Conservation (phyloP, 176 grass and related monocot species). For the Oropetium thomaeum region DNA sequence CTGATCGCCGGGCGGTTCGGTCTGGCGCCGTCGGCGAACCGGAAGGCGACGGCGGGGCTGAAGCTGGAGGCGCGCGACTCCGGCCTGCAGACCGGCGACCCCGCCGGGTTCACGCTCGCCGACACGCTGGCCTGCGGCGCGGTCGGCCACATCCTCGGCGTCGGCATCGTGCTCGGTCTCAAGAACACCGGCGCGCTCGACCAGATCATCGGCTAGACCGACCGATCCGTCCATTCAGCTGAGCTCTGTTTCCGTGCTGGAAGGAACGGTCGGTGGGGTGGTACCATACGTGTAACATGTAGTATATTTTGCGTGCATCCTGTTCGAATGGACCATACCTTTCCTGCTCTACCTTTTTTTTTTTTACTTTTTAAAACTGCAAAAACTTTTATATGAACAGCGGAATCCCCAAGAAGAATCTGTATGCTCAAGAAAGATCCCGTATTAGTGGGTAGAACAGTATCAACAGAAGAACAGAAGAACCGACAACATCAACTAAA, state of each 20-base stretch:
- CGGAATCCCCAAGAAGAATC: no score
- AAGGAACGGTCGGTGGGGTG: neutral
- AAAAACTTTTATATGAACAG: no score
- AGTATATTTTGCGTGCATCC: neutral
- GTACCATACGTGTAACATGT: neutral
- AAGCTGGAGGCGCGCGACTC: constrained; percentile 83
- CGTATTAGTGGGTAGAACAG: no score
- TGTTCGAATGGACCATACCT: neutral
- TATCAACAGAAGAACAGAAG: no score
- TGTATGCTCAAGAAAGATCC: no score
- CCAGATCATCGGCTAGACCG: constrained; percentile 55
- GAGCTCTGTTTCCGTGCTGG: neutral
- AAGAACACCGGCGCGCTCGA: constrained; percentile 74
- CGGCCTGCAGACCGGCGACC: constrained; percentile 90
- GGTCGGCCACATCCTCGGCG: constrained; percentile 87
- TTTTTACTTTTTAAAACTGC: no score
- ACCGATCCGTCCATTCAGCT: neutral
- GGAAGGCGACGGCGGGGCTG: constrained; percentile 86
- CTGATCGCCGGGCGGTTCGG: constrained; percentile 88
- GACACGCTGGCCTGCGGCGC: constrained; percentile 86
- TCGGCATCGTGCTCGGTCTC: constrained; percentile 85
- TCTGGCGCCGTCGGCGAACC: constrained; percentile 92
- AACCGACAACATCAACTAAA: no score
- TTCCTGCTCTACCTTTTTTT: no score
- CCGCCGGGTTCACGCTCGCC: constrained; percentile 88